Percentiles rank a stretch among this genome's conserved stretches.
These are phyloP conservation scores for Paramarasmius palmivorus DNA, from an alignment of 1,284 basidiomycete genomes.

Conservation along the genomic window DNA sequence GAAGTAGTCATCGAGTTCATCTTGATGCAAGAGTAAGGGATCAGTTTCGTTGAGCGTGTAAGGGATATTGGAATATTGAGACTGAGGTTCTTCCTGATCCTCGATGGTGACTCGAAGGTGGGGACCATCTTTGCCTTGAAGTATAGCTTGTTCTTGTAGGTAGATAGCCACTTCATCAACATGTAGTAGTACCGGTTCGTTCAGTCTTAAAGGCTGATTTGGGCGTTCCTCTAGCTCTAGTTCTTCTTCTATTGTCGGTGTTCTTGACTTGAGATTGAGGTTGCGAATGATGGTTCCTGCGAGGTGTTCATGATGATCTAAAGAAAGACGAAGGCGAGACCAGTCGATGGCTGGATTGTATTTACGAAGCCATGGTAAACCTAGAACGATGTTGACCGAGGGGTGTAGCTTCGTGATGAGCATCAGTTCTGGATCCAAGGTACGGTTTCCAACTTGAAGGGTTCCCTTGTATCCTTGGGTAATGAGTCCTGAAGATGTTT, in stretches of 20 bases:
- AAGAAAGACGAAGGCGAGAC: not conserved
- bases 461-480: not conserved
- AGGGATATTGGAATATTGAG: too few species aligned
- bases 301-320: not conserved
- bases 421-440: not conserved
- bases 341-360: conserved; percentile 5
- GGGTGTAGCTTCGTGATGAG: conserved; percentile 5
- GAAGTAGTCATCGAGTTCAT: too few species aligned
- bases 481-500: not conserved
- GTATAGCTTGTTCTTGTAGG: too few species aligned
- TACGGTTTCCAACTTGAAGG: not conserved
- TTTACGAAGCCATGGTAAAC: conserved; percentile 1
- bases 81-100: too few species aligned
- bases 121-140: too few species aligned
- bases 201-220: too few species aligned
- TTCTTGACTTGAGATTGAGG: not conserved
- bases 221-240: not conserved
- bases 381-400: not conserved
- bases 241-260: not conserved
- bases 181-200: too few species aligned
- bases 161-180: too few species aligned
- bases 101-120: too few species aligned
- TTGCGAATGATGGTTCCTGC: not conserved
- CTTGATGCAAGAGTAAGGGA: too few species aligned
- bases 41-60: too few species aligned